These are phyloP conservation scores for Tetrahymena borealis DNA, from an alignment of 73 alveolate genomes.

Conservation along the genomic window DNA sequence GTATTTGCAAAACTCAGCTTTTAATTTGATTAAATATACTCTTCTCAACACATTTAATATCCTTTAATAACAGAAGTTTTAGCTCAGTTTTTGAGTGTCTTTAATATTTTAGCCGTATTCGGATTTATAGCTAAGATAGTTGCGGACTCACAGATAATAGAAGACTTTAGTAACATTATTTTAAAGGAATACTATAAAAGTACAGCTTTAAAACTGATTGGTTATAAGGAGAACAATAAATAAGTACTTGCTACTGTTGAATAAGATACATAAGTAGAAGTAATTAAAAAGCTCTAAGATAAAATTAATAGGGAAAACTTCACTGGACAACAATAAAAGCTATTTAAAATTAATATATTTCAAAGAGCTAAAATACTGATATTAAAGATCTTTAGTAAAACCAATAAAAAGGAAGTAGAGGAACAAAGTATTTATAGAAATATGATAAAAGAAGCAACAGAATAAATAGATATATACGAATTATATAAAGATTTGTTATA, in stretches of 20 bases:
- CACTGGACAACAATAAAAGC: background rate
- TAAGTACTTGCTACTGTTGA: background rate
- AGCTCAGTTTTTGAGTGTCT: background rate
- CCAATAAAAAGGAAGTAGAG: background rate
- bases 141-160: background rate
- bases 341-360: background rate
- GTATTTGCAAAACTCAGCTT: background rate
- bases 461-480: background rate
- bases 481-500: background rate
- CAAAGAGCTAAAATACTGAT: background rate
- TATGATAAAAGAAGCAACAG: background rate
- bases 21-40: background rate
- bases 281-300: background rate
- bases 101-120: background rate
- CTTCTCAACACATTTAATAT: background rate
- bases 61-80: background rate
- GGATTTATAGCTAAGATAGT: background rate
- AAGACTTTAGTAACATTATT: background rate
- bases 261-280: background rate
- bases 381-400: background rate
- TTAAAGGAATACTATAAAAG: background rate
- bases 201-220: background rate
- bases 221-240: background rate
- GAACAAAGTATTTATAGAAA: background rate
- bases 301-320: background rate